Evolutionary conservation across 2,329 filamentous ascomycete genomes (phyloP).

Genomic region (Teratosphaeria destructans): DNA sequence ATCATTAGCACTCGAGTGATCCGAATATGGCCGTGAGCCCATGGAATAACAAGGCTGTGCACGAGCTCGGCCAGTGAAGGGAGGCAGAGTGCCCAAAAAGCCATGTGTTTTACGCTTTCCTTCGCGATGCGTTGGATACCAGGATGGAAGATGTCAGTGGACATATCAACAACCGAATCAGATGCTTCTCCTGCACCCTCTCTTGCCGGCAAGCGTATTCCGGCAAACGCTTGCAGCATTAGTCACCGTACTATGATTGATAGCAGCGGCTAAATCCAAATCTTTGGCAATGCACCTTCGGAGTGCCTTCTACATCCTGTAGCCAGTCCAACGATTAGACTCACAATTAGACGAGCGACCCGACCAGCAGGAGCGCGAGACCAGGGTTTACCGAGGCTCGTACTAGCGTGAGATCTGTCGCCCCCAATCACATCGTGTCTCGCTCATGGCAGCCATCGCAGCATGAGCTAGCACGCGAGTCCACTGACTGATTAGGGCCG

Average conservation of each 20-base stretch:
- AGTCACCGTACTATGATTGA: background rate
- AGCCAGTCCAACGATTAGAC: background rate
- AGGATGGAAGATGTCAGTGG: background rate
- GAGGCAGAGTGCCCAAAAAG: background rate
- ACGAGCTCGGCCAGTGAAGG: background rate
- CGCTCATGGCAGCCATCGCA: background rate
- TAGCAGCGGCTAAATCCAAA: background rate
- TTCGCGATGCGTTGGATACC: background rate
- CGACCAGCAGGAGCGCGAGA: background rate
- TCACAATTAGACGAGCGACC: background rate
- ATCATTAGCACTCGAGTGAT: background rate
- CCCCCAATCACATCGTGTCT: background rate
- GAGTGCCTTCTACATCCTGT: background rate
- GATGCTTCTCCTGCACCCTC: background rate
- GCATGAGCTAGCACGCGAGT: background rate
- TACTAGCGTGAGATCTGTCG: background rate
- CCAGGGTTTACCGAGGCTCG: background rate
- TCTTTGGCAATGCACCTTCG: background rate
- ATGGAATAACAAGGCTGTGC: background rate
- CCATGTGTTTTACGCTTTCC: background rate
- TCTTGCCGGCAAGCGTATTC: background rate
- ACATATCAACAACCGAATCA: background rate
- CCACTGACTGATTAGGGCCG: background rate
- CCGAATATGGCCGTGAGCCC: background rate
- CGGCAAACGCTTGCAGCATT: background rate